These are phyloP conservation scores for Populus alba DNA, from an alignment of 345 rosid species.

Conservation along the genomic window DNA sequence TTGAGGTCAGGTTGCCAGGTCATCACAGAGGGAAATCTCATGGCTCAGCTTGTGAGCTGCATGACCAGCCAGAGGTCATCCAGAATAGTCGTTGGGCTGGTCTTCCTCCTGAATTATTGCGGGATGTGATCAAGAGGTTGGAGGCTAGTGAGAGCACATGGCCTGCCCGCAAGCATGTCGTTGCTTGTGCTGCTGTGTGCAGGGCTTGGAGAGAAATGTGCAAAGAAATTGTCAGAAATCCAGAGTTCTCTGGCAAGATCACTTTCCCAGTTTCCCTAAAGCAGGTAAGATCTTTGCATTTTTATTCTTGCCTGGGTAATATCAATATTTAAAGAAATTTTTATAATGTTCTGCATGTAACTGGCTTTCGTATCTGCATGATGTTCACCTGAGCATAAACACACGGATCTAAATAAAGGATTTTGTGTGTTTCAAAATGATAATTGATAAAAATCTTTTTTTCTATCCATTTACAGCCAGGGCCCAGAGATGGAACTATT, in stretches of 20 bases:
- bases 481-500: constrained; percentile 71
- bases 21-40: constrained; percentile 68
- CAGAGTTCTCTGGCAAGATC: constrained; percentile 81
- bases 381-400: not conserved
- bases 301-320: not conserved
- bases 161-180: constrained; percentile 89
- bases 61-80: constrained; percentile 50
- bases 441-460: constrained; percentile 14
- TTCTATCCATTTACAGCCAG: constrained; percentile 57
- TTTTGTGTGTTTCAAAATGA: not conserved
- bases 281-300: constrained; percentile 52
- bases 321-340: not conserved
- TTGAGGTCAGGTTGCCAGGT: constrained; percentile 74
- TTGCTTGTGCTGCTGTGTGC: constrained; percentile 94
- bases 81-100: constrained; percentile 81
- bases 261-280: constrained; percentile 90
- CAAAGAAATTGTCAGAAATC: constrained; percentile 73
- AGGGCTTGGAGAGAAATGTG: constrained; percentile 96
- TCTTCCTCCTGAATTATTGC: constrained; percentile 85
- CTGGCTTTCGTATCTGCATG: constrained; percentile 9
- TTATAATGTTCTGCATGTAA: not conserved
- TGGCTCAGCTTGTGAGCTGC: constrained; percentile 65
- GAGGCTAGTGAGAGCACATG: constrained; percentile 82
- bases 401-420: not conserved
- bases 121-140: constrained; percentile 83